Percentiles rank a stretch among this genome's conserved stretches.
Evolutionary conservation across 371 early-diverging fungal genomes (phyloP).

Genomic region (Mucor saturninus): DNA sequence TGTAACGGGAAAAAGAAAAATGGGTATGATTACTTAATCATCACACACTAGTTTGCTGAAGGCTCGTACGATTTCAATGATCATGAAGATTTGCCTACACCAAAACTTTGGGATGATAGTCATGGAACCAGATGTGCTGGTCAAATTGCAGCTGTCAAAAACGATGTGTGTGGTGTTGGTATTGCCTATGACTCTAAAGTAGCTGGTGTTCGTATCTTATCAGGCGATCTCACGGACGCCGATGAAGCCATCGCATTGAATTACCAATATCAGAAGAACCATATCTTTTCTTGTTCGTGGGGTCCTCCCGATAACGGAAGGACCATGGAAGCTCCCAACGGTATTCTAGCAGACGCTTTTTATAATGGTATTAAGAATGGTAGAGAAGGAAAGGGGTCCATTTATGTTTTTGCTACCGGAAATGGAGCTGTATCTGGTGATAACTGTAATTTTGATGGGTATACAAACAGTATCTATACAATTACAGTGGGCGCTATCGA

Average conservation of each 20-base stretch:
- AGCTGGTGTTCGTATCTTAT: slow-evolving; percentile 91
- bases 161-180: slow-evolving; percentile 95
- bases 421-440: slow-evolving; percentile 87
- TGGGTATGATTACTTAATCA: no score
- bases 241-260: slow-evolving; percentile 93
- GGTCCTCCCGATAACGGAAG: slow-evolving; percentile 94
- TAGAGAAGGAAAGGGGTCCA: slow-evolving; percentile 82
- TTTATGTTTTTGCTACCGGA: slow-evolving; percentile 95
- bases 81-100: slow-evolving; percentile 76
- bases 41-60: slow-evolving; percentile 60
- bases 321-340: slow-evolving; percentile 87
- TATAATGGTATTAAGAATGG: slow-evolving; percentile 84
- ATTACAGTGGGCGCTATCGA: slow-evolving; percentile 94
- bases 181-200: slow-evolving; percentile 90
- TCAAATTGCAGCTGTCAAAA: slow-evolving; percentile 90
- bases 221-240: slow-evolving; percentile 82
- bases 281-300: slow-evolving; percentile 95
- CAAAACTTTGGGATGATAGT: slow-evolving; percentile 77
- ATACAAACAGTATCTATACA: slow-evolving; percentile 94
- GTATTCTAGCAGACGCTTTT: slow-evolving; percentile 81
- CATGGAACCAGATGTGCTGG: slow-evolving; percentile 99
- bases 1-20: no score
- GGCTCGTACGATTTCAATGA: slow-evolving; percentile 96
- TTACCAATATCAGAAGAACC: slow-evolving; percentile 83
- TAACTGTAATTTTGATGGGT: slow-evolving; percentile 97